These are phyloP conservation scores for Sclerotinia nivalis DNA, from an alignment of 2,329 filamentous ascomycete species.

Conservation along the genomic window DNA sequence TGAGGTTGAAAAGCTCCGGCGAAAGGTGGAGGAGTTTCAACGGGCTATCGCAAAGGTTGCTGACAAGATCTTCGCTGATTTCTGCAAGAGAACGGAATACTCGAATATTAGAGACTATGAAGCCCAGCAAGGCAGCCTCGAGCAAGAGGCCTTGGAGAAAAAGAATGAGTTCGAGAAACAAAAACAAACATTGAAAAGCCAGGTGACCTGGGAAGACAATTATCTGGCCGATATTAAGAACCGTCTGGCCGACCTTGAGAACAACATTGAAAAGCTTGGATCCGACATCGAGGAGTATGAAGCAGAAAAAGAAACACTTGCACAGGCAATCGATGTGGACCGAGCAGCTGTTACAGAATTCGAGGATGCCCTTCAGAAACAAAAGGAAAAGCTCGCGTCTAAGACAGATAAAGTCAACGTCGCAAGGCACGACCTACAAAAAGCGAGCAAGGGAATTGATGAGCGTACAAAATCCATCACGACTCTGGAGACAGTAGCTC, in stretches of 20 bases:
- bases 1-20: conserved; percentile 64
- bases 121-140: conserved; percentile 85
- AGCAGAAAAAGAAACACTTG: conserved; percentile 71
- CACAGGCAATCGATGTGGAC: conserved; percentile 70
- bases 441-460: conserved; percentile 82
- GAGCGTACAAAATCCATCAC: conserved; percentile 71
- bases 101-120: conserved; percentile 90
- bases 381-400: conserved; percentile 66
- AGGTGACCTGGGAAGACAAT: conserved; percentile 57
- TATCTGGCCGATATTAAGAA: conserved; percentile 59
- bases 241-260: conserved; percentile 69
- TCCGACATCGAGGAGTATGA: conserved; percentile 69
- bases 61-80: conserved; percentile 81
- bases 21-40: conserved; percentile 56
- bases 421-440: conserved; percentile 77
- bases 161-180: conserved; percentile 85
- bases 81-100: conserved; percentile 86
- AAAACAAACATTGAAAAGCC: conserved; percentile 69
- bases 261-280: conserved; percentile 64
- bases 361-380: conserved; percentile 67
- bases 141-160: conserved; percentile 86
- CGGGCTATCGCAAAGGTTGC: conserved; percentile 76
- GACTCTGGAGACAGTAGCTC: conserved; percentile 78
- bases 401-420: conserved; percentile 76
- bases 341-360: conserved; percentile 77